Evolutionary conservation across 176 grass and related monocot species (phyloP).

Genomic region (Triticum turgidum): DNA sequence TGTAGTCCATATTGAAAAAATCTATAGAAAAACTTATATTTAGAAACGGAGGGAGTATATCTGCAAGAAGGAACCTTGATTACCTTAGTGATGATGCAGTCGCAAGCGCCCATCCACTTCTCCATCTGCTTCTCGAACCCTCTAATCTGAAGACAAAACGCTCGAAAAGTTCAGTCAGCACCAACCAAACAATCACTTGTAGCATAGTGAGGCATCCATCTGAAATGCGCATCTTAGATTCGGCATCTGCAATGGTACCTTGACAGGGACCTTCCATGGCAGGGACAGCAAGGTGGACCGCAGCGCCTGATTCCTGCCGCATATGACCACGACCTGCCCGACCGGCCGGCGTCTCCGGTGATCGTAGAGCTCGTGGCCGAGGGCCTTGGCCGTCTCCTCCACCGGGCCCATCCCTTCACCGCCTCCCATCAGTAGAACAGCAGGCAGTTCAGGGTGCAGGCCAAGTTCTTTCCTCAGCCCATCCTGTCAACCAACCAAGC

Average conservation of each 20-base stretch:
- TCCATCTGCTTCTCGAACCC: conserved; percentile 88
- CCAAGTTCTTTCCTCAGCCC: conserved; percentile 62
- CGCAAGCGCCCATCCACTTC: conserved; percentile 87
- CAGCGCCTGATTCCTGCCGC: conserved; percentile 67
- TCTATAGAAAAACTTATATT: no score
- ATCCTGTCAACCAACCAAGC: conserved; percentile 37
- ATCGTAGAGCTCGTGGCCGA: conserved; percentile 62
- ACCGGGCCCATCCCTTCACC: conserved; percentile 90
- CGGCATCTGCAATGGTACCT: conserved; percentile 39
- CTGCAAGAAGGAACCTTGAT: neutral
- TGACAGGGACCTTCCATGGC: conserved; percentile 68
- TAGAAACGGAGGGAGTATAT: no score
- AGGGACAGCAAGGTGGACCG: conserved; percentile 39
- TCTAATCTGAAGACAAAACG: conserved; percentile 48
- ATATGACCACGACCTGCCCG: conserved; percentile 71
- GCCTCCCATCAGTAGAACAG: conserved; percentile 80
- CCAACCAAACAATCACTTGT: neutral
- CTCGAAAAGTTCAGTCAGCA: conserved; percentile 4
- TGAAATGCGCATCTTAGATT: conserved; percentile 36
- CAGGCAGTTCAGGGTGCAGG: conserved; percentile 59
- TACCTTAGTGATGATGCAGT: conserved; percentile 92
- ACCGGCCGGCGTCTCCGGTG: conserved; percentile 22
- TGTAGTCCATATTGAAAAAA: no score
- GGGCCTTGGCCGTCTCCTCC: conserved; percentile 61
- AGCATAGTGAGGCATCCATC: neutral